Base-by-base conservation (phyloP, 805 yeast genomes). In the Millerozyma miso region DNA sequence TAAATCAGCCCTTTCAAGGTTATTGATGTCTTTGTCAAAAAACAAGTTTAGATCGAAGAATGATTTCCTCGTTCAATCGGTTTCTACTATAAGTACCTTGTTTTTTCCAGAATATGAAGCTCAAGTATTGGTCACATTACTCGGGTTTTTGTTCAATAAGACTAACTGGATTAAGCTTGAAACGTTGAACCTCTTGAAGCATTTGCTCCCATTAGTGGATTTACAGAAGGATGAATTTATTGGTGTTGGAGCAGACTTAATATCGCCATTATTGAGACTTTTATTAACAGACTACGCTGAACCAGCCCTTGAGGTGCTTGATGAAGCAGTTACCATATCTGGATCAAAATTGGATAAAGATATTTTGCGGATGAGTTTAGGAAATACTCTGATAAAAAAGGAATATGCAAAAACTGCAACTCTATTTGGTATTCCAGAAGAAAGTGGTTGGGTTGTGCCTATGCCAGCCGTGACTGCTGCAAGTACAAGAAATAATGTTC, bases 391-490 rank as follows among this genome's bases (percentile, higher is more conserved):
- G 6, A 72, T 85, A 51, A 79, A 85, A 52, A 86, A 84, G 49
- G 95, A 87, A 49, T 85, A 84, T 56, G 96, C 86, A 50, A 82
- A 79, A 51, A 83, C 93, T 2, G 89, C 93, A 0, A 88, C 97
- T 0, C 68, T 93, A 42, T 95, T 89, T 67, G 99, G 99, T 13
- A 82, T 91, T 18, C 98, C 99, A 0, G 91, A 86, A 47, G 96
- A 87, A 10, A 81, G 85, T 55, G 99, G 99, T 1, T 93, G 99
- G 99, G 83, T 97, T 0, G 81, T 95, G 39, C 95, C 98, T 1
- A 85, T 87, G 91, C 97, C 99, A 2, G 87, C 91, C 0, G 80
- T 88, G 35, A 83, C 93, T 1, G 88, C 97, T 0, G 85, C 95
- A 0, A 78, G 86, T 13, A 87, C 98, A 1, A 71, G 97, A 50